Evolutionary conservation across 306 rosid species (phyloP), one percentile per base, ranked within the genome.

Genomic region (Sechiopsis laciniata): DNA sequence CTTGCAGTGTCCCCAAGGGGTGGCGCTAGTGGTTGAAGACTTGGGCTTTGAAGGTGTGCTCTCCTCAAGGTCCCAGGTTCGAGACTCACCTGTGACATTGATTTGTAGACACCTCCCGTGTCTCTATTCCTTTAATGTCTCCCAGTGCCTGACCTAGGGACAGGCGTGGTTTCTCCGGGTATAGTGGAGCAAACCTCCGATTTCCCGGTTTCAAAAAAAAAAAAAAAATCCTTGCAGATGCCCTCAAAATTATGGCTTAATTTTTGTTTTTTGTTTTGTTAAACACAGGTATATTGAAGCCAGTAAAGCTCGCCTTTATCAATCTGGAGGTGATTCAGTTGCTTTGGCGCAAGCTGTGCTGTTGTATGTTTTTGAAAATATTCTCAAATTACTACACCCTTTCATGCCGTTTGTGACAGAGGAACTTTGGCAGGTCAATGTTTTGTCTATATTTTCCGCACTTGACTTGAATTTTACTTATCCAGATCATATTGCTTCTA

Each of bases 391-490:
- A 70, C 82, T 93, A 65, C 98, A 90, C 76, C 98, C 98, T 45
- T 93, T 93, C 83, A 93, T 93, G 98, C 98, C 98, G 55, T 93
- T 93, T 67, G 97, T 93, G 66, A 93, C 98, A 10, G 98, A 88
- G 84, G 98, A 90, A 82, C 84, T 93, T 60, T 93, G 98, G 98
- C 98, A 93, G 98, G 98, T 88, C 79, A 76, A 63, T 65, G 29
- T 11, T 24, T 45, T 55, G 40, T 21, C 51, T 40, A 21, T 20
- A 58, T 60, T 55, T 55, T 54, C 2, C 64, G 2, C 64, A 56
- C 19, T 35, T 22, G 35, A 70, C 46, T 70, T 70, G 26, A 8
- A 4, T 17, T 45, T 66, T 42, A 19, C 17, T n/a, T 45, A 13
- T 42, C 55, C 72, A 19, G 55, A 45, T 13, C 72, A 20, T 22